Percentiles rank a stretch among this genome's conserved stretches.
These are phyloP conservation scores for Sutorius eximius DNA, from an alignment of 1,284 basidiomycete genomes.

Conservation along the genomic window DNA sequence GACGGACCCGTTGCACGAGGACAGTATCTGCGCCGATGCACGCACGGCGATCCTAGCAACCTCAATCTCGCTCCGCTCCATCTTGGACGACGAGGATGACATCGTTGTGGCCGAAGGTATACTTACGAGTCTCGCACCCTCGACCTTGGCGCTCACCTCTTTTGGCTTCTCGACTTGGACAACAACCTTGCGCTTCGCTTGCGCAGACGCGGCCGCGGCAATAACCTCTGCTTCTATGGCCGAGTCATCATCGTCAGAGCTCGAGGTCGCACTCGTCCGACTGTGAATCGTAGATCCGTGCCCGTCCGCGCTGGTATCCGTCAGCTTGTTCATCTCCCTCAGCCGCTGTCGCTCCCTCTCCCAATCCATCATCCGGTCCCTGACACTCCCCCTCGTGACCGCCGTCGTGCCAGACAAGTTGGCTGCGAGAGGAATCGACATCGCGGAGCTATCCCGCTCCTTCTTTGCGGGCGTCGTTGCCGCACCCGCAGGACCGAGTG, in stretches of 20 bases:
- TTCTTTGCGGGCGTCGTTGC: constrained; percentile 2
- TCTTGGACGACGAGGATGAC: constrained; percentile 22
- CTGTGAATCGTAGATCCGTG: constrained; percentile 28
- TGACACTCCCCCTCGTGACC: constrained; percentile 37
- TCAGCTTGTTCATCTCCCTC: constrained; percentile 33
- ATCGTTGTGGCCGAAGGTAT: constrained; percentile 17
- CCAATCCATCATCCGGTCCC: constrained; percentile 39
- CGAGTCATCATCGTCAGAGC: constrained; percentile 27
- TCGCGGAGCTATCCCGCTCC: constrained; percentile 6
- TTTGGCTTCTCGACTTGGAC: constrained; percentile 20
- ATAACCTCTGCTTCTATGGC: constrained; percentile 35
- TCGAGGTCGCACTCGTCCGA: constrained; percentile 19
- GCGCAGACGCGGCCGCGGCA: constrained; percentile 26
- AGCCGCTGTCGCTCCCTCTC: constrained; percentile 35
- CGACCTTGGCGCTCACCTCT: not conserved
- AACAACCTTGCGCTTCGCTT: constrained; percentile 14
- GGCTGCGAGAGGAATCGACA: constrained; percentile 12
- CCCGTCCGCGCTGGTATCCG: constrained; percentile 24
- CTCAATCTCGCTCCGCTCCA: constrained; percentile 32
- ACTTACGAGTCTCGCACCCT: constrained; percentile 8
- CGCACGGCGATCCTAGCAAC: constrained; percentile 31
- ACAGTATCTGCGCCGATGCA: constrained; percentile 29
- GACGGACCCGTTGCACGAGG: constrained; percentile 27
- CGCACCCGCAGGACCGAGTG: constrained; percentile 3
- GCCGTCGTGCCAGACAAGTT: constrained; percentile 23